A percentile compares a stretch with the other conserved stretches of the same genome.
These are phyloP conservation scores for Coemansia sp. DNA, from an alignment of 192 early-diverging fungal genomes.

Conservation along the genomic window DNA sequence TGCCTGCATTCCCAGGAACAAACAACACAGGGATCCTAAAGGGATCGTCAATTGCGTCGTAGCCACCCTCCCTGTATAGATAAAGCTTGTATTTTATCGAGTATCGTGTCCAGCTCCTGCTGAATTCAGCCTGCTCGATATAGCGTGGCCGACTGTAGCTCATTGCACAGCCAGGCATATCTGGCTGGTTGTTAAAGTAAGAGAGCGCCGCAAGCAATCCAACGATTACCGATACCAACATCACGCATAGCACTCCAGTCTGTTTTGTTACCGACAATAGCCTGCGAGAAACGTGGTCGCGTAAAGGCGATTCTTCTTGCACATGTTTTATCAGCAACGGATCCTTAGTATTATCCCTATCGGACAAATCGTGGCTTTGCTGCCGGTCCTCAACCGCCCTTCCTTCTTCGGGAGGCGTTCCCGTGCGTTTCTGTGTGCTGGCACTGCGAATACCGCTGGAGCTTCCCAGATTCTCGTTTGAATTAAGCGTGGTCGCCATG, in stretches of 20 bases:
- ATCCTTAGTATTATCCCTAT: not conserved
- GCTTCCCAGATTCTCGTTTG: constrained; percentile 10
- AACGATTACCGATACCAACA: constrained; percentile 19
- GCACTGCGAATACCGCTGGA: constrained; percentile 19
- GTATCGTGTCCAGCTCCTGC: constrained; percentile 53
- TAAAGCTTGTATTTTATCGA: constrained; percentile 77
- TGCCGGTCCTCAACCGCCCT: not conserved
- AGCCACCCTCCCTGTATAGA: constrained; percentile 71
- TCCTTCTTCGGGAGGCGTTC: not conserved
- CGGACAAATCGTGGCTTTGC: not conserved
- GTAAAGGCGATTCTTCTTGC: not conserved
- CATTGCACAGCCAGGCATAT: constrained; percentile 57
- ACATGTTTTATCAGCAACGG: not conserved
- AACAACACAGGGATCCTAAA: constrained; percentile 86
- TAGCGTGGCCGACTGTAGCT: constrained; percentile 62
- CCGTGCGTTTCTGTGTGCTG: not conserved
- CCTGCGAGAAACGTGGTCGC: not conserved
- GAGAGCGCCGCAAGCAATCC: constrained; percentile 56
- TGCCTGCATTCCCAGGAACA: constrained; percentile 94
- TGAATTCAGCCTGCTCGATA: constrained; percentile 46
- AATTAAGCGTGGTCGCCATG: constrained; percentile 19
- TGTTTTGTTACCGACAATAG: not conserved
- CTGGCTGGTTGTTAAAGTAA: constrained; percentile 65
- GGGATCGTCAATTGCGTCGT: constrained; percentile 47
- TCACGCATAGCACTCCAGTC: constrained; percentile 9